Evolutionary conservation across 75 land plant species (phyloP).

Genomic region (Pinus albicaulis): DNA sequence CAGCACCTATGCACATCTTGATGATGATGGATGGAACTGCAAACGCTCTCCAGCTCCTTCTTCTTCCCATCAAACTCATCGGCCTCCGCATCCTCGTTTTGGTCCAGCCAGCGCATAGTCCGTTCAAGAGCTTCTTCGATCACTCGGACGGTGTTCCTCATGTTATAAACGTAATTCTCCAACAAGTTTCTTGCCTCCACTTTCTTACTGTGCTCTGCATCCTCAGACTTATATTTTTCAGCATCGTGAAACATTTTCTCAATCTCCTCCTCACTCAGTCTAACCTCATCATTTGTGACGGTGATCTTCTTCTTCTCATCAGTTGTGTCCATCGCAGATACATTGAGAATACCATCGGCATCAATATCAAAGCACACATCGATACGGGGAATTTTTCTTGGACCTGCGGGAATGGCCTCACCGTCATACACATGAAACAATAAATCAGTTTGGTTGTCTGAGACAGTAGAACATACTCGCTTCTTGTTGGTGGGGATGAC

Average conservation of each 20-base stretch:
- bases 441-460: background rate
- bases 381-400: slow-evolving; percentile 14
- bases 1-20: too few relatives aligned
- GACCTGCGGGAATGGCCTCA: slow-evolving; percentile 27
- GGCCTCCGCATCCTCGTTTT: too few relatives aligned
- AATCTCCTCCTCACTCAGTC: background rate
- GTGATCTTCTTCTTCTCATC: too few relatives aligned
- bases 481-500: background rate
- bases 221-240: too few relatives aligned
- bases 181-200: background rate
- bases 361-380: slow-evolving; percentile 20
- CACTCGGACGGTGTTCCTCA: background rate
- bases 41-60: too few relatives aligned
- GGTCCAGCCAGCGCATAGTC: too few relatives aligned
- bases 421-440: slow-evolving; percentile 4
- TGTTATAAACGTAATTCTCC: background rate
- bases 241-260: too few relatives aligned
- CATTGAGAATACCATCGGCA: slow-evolving; percentile 20
- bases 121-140: too few relatives aligned
- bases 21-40: too few relatives aligned
- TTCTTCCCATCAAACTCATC: too few relatives aligned
- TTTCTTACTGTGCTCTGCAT: too few relatives aligned
- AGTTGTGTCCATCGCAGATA: slow-evolving; percentile 6
- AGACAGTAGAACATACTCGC: too few relatives aligned
- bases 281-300: background rate